Base-by-base conservation (phyloP, 2,329 filamentous ascomycete genomes). In the Gaeumannomyces sp. region DNA sequence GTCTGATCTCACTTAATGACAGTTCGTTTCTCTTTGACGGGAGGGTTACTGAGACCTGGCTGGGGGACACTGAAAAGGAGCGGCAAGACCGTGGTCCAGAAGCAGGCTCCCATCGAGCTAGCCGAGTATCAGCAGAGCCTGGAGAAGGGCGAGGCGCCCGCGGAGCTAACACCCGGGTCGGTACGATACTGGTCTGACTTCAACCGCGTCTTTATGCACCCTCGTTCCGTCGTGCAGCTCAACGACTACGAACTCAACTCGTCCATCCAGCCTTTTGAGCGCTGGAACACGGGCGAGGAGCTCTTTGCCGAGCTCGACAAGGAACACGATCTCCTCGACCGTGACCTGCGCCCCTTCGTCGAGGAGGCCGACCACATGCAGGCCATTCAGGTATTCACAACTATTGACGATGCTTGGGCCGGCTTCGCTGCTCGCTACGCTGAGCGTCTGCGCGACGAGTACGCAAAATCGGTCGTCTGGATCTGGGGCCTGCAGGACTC, bases 181-280 rank as follows among this genome's bases (percentile, higher is more conserved):
- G 90, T 98, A n/a, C 86, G 92, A 64, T 98, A 95, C 78, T 99
- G 95, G 94, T 96, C 93, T 38, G 95, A 99, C 76, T 98, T 93
- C 76, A 96, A 92, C 70, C 87, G 92, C 31, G 85, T 95, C n/a
- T 99, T 88, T 76, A 97, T 91, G 74, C 93, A 98, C 73, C 95
- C 95, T 11, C 87, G 86, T 64, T 97, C 93, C 16, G 85, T 97
- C 64, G 83, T 96, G 13, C 93, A 96, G 73, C 81, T 98, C 19
- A 90, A 90, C 73, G 92, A 97, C 72, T 96, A 91, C 72, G 92
- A 96, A 73, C 80, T 96, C 50, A 88, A 91, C 73, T 94, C 92
- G 3, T 83, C 85, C 59, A 80, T 94, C 33, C 89, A 89, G 82
- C 92, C 93, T 0, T 96, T 96, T 71, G 90, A 95, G 74, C 88